Conservation (phyloP, 2,329 filamentous ascomycete species). For the Penicillium sp. region DNA sequence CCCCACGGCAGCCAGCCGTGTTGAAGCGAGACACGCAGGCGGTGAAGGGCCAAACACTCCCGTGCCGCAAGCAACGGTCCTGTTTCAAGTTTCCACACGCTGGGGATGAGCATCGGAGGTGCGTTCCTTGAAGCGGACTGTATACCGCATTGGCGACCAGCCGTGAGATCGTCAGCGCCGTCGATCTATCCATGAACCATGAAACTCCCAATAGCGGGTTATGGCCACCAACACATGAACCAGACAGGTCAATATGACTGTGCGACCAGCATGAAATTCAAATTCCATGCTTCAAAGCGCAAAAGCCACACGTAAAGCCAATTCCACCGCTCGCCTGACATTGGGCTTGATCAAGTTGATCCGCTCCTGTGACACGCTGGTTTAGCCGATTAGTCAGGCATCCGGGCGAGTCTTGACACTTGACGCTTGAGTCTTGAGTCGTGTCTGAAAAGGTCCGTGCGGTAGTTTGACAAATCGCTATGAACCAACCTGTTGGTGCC, state of each 20-base stretch:
- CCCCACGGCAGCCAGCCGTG: slow-evolving; percentile 4
- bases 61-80: background rate
- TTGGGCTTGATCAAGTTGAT: background rate
- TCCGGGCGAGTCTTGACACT: too few species aligned
- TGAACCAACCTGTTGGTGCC: slow-evolving; percentile 10
- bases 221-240: background rate
- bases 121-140: slow-evolving; percentile 15
- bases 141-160: background rate
- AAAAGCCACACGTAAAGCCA: background rate
- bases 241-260: background rate
- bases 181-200: background rate
- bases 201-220: background rate
- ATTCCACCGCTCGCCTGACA: background rate
- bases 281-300: background rate
- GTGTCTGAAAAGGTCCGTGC: slow-evolving; percentile 7
- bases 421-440: background rate
- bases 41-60: background rate
- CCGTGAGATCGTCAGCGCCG: background rate
- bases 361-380: background rate
- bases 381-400: background rate
- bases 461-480: background rate
- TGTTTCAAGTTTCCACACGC: slow-evolving; percentile 9
- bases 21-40: slow-evolving; percentile 11
- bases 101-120: slow-evolving; percentile 9
- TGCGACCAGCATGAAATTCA: background rate